Evolutionary conservation across 495 filamentous ascomycete species (phyloP), one percentile per base, ranked within the genome.

Genomic region (Amphirosellinia nigrospora): DNA sequence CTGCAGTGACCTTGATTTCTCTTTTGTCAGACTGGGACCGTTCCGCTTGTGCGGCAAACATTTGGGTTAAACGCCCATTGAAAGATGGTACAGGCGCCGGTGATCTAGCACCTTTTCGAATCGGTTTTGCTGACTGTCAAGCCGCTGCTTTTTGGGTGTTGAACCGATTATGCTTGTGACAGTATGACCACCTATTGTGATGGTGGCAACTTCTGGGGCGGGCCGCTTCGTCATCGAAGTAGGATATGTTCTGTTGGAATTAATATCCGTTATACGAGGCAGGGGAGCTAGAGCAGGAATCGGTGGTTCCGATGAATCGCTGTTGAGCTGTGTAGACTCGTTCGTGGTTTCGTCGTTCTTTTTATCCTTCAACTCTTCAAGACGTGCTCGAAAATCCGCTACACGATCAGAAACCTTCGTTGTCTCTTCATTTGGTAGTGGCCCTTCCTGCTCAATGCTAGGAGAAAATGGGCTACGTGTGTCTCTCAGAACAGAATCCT

Each of bases 101-200:
- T 64, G 71, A 66, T 67, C 70, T 72, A 16, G 64, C 60, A 58
- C 41, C 58, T 53, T 70, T 72, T 38, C 69, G 77, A 34, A 56
- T 53, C 41, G 60, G 5, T 55, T 48, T 46, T 61, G 53, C 39
- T 70, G 34, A 23, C 72, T 73, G 7, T 62, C 74, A n/a, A 74
- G 65, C 41, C 79, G 78, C 46, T 72, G 73, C 53, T 79, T 81
- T 71, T 87, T 88, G 2, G 78, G 68, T 26, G 79, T 73, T 13
- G 78, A 80, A 1, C 86, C 84, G 58, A 87, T 82, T 30, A 83
- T 73, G 43, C 79, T 84, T 0, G 81, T 94, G 26, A 94, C 89
- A 0, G 93, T 94, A 46, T 87, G 88, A 64, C 92, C 86, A 4
- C 93, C 95, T 64, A 98, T 92, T 0, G 93, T 97, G 38, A 98